Percentiles rank a stretch among this genome's conserved stretches.
phyloP scores from a whole-genome alignment of 2,329 filamentous ascomycete genomes.

The Neofusicoccum sp. region DNA sequence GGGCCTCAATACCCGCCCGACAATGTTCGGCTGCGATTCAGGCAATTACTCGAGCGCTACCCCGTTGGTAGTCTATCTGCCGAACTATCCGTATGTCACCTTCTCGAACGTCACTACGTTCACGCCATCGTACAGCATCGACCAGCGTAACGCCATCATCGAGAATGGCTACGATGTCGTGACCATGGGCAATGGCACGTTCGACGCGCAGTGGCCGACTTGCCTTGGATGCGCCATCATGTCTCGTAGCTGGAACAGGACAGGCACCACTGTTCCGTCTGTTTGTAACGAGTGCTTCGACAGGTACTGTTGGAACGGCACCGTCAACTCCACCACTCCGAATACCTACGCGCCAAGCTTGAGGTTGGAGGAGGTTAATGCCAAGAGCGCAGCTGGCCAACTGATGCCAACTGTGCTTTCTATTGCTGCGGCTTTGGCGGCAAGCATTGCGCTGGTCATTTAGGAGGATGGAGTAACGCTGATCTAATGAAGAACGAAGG shows the following conservation, averaged over 20 bases:
- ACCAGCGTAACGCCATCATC: constrained; percentile 75
- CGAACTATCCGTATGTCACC: constrained; percentile 77
- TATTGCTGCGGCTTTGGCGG: not conserved
- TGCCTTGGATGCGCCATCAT: constrained; percentile 90
- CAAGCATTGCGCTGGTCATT: not conserved
- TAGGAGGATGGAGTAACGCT: not conserved
- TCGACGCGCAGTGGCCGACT: constrained; percentile 70
- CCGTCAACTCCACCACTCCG: constrained; percentile 41
- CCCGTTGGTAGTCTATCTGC: constrained; percentile 82
- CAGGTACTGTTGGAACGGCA: constrained; percentile 94
- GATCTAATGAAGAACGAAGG: not conserved
- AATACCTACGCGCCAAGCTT: constrained; percentile 29
- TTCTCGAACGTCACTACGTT: constrained; percentile 80
- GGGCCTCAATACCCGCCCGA: constrained; percentile 69
- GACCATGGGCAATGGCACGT: constrained; percentile 77
- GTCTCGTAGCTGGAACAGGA: constrained; percentile 70
- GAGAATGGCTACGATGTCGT: constrained; percentile 81
- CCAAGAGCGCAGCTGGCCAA: constrained; percentile 24
- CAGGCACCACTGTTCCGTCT: constrained; percentile 64
- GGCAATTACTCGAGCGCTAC: constrained; percentile 59
- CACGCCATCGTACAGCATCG: constrained; percentile 60
- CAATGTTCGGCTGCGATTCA: constrained; percentile 76
- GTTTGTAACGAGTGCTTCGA: constrained; percentile 75
- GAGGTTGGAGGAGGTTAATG: constrained; percentile 23
- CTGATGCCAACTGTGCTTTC: not conserved